These are phyloP conservation scores for Penicillium flavigenum DNA, from an alignment of 495 filamentous ascomycete genomes.

Conservation along the genomic window DNA sequence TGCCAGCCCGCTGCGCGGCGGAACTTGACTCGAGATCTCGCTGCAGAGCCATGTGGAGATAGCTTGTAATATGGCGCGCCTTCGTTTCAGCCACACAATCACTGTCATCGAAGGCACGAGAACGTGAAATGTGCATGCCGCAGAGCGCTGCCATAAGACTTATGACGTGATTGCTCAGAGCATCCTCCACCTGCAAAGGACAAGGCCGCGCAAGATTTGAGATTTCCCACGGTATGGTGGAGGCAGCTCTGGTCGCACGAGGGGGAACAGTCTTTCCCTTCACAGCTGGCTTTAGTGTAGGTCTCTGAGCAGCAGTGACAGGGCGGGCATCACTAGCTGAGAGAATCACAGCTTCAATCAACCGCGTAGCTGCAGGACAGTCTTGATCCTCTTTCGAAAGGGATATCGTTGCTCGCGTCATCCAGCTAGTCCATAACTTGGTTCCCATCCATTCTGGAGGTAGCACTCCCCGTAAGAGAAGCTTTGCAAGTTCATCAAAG, in stretches of 20 bases:
- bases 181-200: conserved; percentile 45
- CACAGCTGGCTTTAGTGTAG: background rate
- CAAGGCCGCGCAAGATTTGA: conserved; percentile 23
- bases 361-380: conserved; percentile 33
- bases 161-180: conserved; percentile 43
- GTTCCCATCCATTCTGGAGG: conserved; percentile 54
- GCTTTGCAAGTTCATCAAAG: conserved; percentile 40
- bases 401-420: conserved; percentile 45
- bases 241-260: conserved; percentile 23
- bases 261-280: conserved; percentile 1
- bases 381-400: conserved; percentile 40
- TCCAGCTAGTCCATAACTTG: conserved; percentile 41
- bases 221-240: conserved; percentile 4
- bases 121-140: conserved; percentile 44
- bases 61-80: conserved; percentile 30
- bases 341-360: conserved; percentile 44
- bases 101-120: conserved; percentile 21
- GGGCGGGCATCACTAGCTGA: conserved; percentile 30
- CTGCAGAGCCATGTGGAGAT: conserved; percentile 30
- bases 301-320: background rate
- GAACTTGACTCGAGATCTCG: conserved; percentile 23
- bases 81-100: conserved; percentile 22
- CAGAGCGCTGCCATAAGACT: conserved; percentile 45
- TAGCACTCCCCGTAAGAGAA: conserved; percentile 38
- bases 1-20: conserved; percentile 7